Evolutionary conservation across 2,329 filamentous ascomycete species (phyloP).

Genomic region (Colletotrichum lindemuthianum): DNA sequence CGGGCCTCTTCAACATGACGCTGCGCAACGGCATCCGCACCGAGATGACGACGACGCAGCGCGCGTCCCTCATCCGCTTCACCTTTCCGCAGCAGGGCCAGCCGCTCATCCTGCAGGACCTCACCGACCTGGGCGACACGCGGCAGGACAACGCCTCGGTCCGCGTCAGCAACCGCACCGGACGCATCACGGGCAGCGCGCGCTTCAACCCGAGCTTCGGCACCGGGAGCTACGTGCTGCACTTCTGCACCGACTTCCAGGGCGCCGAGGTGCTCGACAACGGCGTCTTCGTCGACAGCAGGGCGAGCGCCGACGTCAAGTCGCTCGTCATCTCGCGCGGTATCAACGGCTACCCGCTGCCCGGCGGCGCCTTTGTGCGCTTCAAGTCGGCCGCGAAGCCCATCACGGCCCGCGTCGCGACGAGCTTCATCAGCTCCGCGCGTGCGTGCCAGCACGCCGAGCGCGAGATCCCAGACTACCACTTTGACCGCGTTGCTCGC

Average conservation of each 20-base stretch:
- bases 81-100: constrained; percentile 61
- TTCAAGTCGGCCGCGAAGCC: constrained; percentile 61
- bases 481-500: constrained; percentile 65
- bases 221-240: constrained; percentile 65
- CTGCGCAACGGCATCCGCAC: constrained; percentile 66
- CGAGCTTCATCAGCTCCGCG: constrained; percentile 74
- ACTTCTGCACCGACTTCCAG: constrained; percentile 76
- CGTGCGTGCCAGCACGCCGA: constrained; percentile 77
- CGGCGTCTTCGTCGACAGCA: constrained; percentile 69
- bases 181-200: constrained; percentile 71
- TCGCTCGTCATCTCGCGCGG: constrained; percentile 58
- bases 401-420: constrained; percentile 72
- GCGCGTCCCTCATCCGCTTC: constrained; percentile 73
- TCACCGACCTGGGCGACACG: constrained; percentile 71
- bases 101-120: constrained; percentile 73
- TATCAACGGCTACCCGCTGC: constrained; percentile 64
- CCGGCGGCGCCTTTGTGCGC: constrained; percentile 71
- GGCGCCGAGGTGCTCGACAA: constrained; percentile 67
- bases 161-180: constrained; percentile 62
- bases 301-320: constrained; percentile 59
- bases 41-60: constrained; percentile 76
- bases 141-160: constrained; percentile 67
- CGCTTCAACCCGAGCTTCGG: constrained; percentile 74
- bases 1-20: constrained; percentile 73
- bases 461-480: constrained; percentile 73